Base-by-base conservation (phyloP, 2,329 filamentous ascomycete species). In the Shiraia sp. region DNA sequence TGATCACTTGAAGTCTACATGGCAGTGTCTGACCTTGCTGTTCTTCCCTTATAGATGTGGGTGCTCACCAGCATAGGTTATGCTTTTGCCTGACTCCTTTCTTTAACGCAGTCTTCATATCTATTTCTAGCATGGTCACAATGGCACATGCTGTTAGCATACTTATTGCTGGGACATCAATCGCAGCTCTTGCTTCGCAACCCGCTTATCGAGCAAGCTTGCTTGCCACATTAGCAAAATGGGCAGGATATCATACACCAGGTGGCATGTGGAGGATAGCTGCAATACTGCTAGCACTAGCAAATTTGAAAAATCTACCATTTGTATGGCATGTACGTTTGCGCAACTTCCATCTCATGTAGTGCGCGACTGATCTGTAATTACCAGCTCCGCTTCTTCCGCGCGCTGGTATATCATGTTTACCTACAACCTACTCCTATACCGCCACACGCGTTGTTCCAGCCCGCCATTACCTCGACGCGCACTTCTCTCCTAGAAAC, bases 291-390 rank as follows among this genome's bases (percentile, higher is more conserved):
- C 52, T 70, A 12, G 65, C 61, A 6, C 33, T 68, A 24, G 53
- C 80, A 30, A 92, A 91, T 66, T 75, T 85, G 72, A 92, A 92
- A 76, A 87, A 79, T 46, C 61, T 90, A 46, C 88, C 88, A 0
- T 77, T 88, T 29, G 79, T 81, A 8, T 92, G 88, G 88, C 89
- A 88, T 54, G 84, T 88, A 78, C 40, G 83, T 70, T 26, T 36
- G 17, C 28, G 17, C 43, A 46, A 7, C 6, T 26, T 13, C 28
- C 22, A 2, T 10, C 25, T 6, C 17, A 19, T 29, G 25, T 8
- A 31, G 27, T 19, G 14, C 22, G 17, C 24, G 13, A 42, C 53
- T 57, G 32, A 58, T 47, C 29, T 35, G 28, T 13, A 14, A 10
- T 0, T 8, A 13, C 34, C 40, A 76, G 72, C 47, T 74, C 38